phyloP scores from a whole-genome alignment of 345 rosid species.

The Murraya paniculata region DNA sequence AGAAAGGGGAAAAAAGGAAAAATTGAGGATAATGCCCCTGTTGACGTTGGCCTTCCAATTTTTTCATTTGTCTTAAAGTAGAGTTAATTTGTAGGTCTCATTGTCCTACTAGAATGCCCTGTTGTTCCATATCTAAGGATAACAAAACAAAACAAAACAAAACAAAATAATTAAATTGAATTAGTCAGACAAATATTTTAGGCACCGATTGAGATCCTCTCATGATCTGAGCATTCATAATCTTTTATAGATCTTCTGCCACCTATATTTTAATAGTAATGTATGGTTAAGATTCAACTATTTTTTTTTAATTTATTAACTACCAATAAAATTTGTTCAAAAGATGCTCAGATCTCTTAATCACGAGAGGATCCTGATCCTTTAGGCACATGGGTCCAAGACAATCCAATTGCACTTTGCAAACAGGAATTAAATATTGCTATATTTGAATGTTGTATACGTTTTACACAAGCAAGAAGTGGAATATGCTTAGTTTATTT shows the following conservation, averaged over 20 bases:
- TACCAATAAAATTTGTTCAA: no score
- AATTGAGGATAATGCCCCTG: background rate
- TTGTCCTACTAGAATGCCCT: background rate
- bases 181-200: background rate
- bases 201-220: no score
- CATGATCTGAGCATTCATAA: no score
- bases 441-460: background rate
- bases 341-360: no score
- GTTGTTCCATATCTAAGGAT: background rate
- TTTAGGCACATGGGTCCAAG: background rate
- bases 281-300: no score
- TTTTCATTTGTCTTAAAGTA: slow-evolving; percentile 4
- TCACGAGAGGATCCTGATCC: no score
- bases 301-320: no score
- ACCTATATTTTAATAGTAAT: no score
- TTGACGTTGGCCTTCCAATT: background rate
- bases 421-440: background rate
- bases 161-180: background rate
- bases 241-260: no score
- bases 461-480: no score
- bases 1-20: background rate
- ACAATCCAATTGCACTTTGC: background rate
- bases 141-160: background rate
- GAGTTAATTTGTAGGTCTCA: background rate
- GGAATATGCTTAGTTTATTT: no score